Base-by-base conservation (phyloP, 306 rosid genomes). In the Ammopiptanthus mongolicus region DNA sequence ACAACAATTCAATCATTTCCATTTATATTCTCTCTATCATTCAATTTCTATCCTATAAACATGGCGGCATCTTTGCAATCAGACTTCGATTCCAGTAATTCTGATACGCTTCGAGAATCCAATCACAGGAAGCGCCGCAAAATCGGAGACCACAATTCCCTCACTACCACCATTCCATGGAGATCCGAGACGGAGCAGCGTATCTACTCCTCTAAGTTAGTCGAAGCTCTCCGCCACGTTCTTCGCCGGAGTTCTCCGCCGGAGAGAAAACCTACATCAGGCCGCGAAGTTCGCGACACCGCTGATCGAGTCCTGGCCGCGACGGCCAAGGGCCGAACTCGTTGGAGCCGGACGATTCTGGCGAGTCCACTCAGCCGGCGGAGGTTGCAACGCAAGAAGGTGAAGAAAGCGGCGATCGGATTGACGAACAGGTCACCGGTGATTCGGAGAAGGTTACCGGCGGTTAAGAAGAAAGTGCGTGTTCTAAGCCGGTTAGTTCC, bases 331-430 rank as follows among this genome's bases (percentile, higher is more conserved):
- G 98, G 96, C 4, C 78, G 77, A 61, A 87, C 92, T 25, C 86
- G 87, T 25, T 92, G 98, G 98, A 92, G 94, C 88, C 79, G 91
- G 25, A 94, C 94, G 50, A 90, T 92, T 42, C 85, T 92, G 50
- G 73, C 82, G 8, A 79, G 53, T 56, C 92, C 89, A n/a, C 78
- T 86, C 53, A 67, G 65, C 41, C 75, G 83, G 5, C 33, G 67
- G 69, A 88, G 65, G 63, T 48, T 56, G 15, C 61, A 41, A 63
- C 82, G 66, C n/a, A 80, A 57, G 74, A 88, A 81, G 86, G 87
- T 64, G 21, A 82, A 78, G 71, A 68, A 70, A 65, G 69, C 39
- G 5, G 18, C 61, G 6, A 68, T 19, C 39, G 77, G 78, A 25
- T 64, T 44, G 55, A 71, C 33, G 70, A 85, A 59, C 84, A 87